phyloP scores from a whole-genome alignment of 2,329 filamentous ascomycete genomes.

The Chaetomium sp. region DNA sequence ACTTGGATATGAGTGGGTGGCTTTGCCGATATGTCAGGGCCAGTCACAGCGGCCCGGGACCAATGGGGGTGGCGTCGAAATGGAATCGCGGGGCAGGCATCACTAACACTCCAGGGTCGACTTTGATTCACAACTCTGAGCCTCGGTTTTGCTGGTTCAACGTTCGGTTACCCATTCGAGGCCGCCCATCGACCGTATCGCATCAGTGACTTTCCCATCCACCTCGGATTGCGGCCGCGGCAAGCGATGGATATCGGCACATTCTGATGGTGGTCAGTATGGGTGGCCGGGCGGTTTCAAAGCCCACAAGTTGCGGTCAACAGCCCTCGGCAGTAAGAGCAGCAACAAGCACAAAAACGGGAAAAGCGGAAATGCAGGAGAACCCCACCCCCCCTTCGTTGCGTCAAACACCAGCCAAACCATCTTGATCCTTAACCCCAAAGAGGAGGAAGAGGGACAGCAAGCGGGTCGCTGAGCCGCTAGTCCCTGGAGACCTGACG shows the following conservation, averaged over 20 bases:
- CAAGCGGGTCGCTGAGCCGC: constrained; percentile 6
- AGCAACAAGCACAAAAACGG: no score
- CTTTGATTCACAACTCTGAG: no score
- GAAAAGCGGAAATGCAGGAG: constrained; percentile 4
- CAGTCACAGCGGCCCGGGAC: neutral
- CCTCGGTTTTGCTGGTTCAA: no score
- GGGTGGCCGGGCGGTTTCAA: constrained; percentile 16
- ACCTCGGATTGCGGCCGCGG: no score
- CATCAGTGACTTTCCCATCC: neutral
- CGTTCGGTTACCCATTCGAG: constrained; percentile 1
- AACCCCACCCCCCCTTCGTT: constrained; percentile 4
- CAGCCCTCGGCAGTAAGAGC: no score
- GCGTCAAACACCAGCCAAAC: constrained; percentile 2
- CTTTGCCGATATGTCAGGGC: no score
- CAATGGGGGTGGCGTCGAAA: neutral
- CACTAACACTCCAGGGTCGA: neutral
- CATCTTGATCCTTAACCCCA: constrained; percentile 3
- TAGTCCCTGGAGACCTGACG: neutral
- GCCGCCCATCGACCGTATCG: constrained; percentile 10
- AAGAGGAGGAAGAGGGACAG: neutral
- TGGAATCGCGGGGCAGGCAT: neutral
- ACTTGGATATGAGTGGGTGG: no score
- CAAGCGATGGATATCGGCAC: no score
- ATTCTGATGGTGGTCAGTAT: neutral
- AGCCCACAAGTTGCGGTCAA: constrained; percentile 23